Base-by-base conservation (phyloP, 2,329 filamentous ascomycete genomes). In the Mollisia scopiformis region DNA sequence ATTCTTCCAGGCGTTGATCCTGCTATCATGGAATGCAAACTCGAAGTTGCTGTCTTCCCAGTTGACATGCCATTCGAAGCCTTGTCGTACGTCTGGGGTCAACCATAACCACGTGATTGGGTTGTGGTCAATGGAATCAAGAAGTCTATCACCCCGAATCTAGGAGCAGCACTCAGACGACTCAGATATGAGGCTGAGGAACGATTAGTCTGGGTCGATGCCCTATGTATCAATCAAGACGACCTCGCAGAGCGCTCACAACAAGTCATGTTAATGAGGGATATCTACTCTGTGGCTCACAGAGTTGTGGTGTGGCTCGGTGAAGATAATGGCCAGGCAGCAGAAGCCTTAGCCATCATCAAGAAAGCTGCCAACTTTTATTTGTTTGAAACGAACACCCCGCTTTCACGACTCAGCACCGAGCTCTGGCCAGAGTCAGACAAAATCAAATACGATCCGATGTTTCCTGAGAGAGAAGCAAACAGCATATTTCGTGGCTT, bases 161-260 rank as follows among this genome's bases (percentile, higher is more conserved):
- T 55, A 8, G 35, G 52, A n/a, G 43, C 52, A 43, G 52, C 52
- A 28, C 35, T 55, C 11, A 43, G 14, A 30, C 21, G 52, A 14
- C 35, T 55, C 21, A 35, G 52, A 19, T 25, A 43, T 5, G 27
- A 5, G 8, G 19, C n/a, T 28, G 23, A 37, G 28, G 41, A n/a
- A 5, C 39, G 54, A n/a, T 25, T 57, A 2, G 16, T 57, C 6
- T 57, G 54, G 54, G 25, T 57, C 7, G 54, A 53, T 37, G 50
- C 50, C 13, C 13, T 53, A 11, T 53, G 50, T 37, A 53, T 53
- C 8, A 53, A 53, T 35, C 54, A 57, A 16, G 2, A 21, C 3
- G 39, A 57, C 21, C 33, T 49, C 27, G 27, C 33, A 4, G 54
- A 57, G 41, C 49, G 49, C 14, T 21, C 39, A 28, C n/a, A 57